Conservation (phyloP, 2,329 filamentous ascomycete genomes). For the Sordariomycetes sp. region DNA sequence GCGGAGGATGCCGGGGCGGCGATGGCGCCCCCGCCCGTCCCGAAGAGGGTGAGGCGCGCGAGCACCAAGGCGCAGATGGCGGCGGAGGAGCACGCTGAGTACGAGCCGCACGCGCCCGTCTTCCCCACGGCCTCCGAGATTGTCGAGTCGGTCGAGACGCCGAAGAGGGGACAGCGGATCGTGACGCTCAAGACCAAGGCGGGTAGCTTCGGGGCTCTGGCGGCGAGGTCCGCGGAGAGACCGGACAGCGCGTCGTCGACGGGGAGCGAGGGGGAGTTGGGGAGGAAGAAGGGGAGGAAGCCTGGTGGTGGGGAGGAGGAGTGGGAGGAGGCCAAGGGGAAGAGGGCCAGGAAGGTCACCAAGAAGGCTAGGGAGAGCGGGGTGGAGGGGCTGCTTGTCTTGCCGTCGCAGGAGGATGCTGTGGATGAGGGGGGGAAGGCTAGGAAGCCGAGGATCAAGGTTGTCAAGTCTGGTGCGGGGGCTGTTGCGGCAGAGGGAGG, state of each 20-base stretch:
- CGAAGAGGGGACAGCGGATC: not conserved
- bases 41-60: slow-evolving; percentile 2
- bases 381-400: not conserved
- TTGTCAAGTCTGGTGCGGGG: not conserved
- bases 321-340: slow-evolving; percentile 21
- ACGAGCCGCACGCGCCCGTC: not conserved
- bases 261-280: slow-evolving; percentile 31
- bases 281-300: slow-evolving; percentile 40
- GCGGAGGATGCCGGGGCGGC: not conserved
- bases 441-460: slow-evolving; percentile 1
- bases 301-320: slow-evolving; percentile 26
- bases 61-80: slow-evolving; percentile 3
- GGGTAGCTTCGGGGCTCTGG: slow-evolving; percentile 6
- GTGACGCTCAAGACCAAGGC: slow-evolving; percentile 5
- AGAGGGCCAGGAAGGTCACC: slow-evolving; percentile 14
- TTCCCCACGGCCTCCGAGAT: slow-evolving; percentile 9
- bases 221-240: slow-evolving; percentile 27
- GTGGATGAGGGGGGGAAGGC: not conserved
- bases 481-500: not conserved
- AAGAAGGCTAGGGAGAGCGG: slow-evolving; percentile 4
- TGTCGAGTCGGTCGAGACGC: not conserved
- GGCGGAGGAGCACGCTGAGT: not conserved
- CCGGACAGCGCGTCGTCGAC: slow-evolving; percentile 40
- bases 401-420: not conserved
- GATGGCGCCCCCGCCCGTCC: not conserved